Conservation (phyloP, 768 basidiomycete genomes). For the Kwoniella shandongensis region DNA sequence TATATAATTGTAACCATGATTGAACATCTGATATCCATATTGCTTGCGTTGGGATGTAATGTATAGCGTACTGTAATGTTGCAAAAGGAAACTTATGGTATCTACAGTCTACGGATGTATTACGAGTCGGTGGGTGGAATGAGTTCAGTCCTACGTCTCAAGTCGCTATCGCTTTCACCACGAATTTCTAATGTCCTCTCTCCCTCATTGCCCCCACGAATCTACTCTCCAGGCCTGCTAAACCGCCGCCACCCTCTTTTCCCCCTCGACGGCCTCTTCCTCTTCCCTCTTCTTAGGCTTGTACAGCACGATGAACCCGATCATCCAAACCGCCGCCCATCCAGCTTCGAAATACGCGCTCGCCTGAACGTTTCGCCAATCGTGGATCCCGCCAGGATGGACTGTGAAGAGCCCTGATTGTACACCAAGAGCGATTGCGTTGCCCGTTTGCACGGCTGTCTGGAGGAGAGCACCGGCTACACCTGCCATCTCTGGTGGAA, state of each 20-base stretch:
- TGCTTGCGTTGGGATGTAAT: too few relatives aligned
- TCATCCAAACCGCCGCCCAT: conserved; percentile 23
- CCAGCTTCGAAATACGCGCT: conserved; percentile 33
- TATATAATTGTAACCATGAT: too few relatives aligned
- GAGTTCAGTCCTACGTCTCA: too few relatives aligned
- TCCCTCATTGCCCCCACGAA: too few relatives aligned
- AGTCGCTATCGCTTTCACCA: too few relatives aligned
- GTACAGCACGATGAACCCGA: conserved; percentile 30
- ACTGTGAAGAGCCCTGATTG: conserved; percentile 38
- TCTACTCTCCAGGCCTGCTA: too few relatives aligned
- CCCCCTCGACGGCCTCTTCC: conserved; percentile 5
- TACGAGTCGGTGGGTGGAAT: too few relatives aligned
- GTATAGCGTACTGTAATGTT: too few relatives aligned
- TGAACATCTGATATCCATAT: too few relatives aligned
- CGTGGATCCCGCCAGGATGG: conserved; percentile 18
- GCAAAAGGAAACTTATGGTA: too few relatives aligned
- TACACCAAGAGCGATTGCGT: conserved; percentile 32
- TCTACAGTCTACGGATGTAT: too few relatives aligned
- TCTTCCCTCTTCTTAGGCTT: conserved; percentile 9
- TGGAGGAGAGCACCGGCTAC: conserved; percentile 44
- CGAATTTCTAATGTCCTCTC: too few relatives aligned
- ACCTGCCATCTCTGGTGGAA: conserved; percentile 35
- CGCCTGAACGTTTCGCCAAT: conserved; percentile 27
- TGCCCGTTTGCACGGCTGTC: conserved; percentile 29
- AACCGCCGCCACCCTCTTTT: background rate